Evolutionary conservation across 2,329 filamentous ascomycete genomes (phyloP), one percentile per base, ranked within the genome.

Genomic region (Botrytis byssoidea): DNA sequence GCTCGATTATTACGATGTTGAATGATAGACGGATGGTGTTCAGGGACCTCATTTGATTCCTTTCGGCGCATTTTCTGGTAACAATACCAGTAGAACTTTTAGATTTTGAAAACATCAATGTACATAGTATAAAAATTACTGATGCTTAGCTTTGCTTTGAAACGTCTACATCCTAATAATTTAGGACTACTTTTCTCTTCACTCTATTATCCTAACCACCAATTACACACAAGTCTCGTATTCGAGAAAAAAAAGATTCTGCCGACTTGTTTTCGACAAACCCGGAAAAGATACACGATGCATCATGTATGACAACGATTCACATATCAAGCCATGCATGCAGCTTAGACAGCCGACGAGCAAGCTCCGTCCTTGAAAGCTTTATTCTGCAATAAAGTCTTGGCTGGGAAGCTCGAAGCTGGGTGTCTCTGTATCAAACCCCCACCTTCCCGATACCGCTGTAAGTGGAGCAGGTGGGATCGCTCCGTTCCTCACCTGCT

Each of bases 371-470:
- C 42, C 42, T 46, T 65, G 42, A 25, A 48, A 9, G 20, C 29
- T 16, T 37, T 67, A 48, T 46, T 29, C 44, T 14, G 64, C 20
- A 64, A 18, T 64, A 10, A 29, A 37, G 60, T 40, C 37, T 64
- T 64, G 60, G 25, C 37, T 42, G 37, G 25, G 37, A 16, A 42
- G 37, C 35, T 42, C 14, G 14, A 37, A 67, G 35, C 32, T 68
- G 51, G 46, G 65, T 55, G 65, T 68, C 65, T 40, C 35, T 29
- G 22, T 68, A 68, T 68, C 65, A 55, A 68, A 18, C 10, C 65
- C 32, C 65, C 64, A 48, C 35, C 35, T 29, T 40, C 25, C 46
- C 65, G 25, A 68, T 55, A 68, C 32, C 25, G 65, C 48, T 42
- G 4, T n/a, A 6, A 29, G 46, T 55, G 48, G 35, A 9, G 35